These are phyloP conservation scores for Elsinoe fawcettii DNA, from an alignment of 2,329 filamentous ascomycete species.

Conservation along the genomic window DNA sequence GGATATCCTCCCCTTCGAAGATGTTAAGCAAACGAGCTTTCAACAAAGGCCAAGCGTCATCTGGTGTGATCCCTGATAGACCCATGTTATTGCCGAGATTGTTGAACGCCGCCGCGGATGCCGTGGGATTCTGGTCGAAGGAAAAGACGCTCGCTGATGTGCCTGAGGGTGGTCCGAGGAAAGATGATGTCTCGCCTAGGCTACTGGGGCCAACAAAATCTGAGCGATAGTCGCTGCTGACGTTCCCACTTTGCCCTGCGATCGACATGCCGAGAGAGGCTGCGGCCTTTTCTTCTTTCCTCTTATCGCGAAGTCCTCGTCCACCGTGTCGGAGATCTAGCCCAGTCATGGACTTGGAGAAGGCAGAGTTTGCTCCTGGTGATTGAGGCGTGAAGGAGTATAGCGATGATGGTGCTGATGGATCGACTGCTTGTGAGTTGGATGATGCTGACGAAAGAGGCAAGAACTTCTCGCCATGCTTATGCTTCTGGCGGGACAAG, in stretches of 20 bases:
- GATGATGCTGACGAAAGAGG: conserved; percentile 68
- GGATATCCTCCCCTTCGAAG: conserved; percentile 72
- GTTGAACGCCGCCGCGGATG: conserved; percentile 34
- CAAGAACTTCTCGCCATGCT: conserved; percentile 57
- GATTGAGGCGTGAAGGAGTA: conserved; percentile 75
- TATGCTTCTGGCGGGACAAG: conserved; percentile 69
- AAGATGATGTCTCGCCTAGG: conserved; percentile 16
- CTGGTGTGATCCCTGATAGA: conserved; percentile 43
- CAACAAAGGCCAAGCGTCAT: conserved; percentile 76
- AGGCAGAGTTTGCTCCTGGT: conserved; percentile 58
- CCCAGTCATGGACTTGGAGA: conserved; percentile 75
- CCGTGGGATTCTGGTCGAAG: conserved; percentile 27
- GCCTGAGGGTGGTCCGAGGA: conserved; percentile 24
- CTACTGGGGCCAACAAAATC: conserved; percentile 22
- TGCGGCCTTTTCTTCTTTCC: conserved; percentile 45
- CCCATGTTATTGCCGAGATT: conserved; percentile 41
- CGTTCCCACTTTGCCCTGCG: conserved; percentile 20
- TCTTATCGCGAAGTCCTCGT: conserved; percentile 67
- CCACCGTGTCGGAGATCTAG: conserved; percentile 72
- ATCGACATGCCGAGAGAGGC: conserved; percentile 28
- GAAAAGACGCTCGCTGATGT: conserved; percentile 26
- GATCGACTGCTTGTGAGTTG: conserved; percentile 68
- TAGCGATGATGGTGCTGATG: conserved; percentile 63
- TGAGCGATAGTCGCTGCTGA: conserved; percentile 17
- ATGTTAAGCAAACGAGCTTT: conserved; percentile 68